Evolutionary conservation across 805 yeast genomes (phyloP).

Genomic region (Candida sonorensis): DNA sequence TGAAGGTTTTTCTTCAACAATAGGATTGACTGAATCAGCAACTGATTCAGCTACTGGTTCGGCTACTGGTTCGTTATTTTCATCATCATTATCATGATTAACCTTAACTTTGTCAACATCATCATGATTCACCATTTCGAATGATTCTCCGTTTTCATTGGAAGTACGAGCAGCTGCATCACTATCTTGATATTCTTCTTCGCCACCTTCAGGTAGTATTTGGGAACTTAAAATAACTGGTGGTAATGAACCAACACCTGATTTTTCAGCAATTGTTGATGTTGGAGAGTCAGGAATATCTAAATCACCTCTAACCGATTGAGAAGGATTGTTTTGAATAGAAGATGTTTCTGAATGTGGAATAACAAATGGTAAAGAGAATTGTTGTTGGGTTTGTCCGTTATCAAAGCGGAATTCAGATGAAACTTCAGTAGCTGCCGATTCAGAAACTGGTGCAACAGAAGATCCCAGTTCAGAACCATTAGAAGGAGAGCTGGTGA

Average conservation of each 20-base stretch:
- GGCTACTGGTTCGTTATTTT: too few relatives aligned
- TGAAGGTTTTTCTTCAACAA: too few relatives aligned
- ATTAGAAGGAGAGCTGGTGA: conserved; percentile 16
- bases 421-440: conserved; percentile 40
- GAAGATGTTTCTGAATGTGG: conserved; percentile 85
- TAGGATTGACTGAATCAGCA: too few relatives aligned
- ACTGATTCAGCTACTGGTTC: too few relatives aligned
- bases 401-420: conserved; percentile 36
- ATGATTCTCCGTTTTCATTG: conserved; percentile 35
- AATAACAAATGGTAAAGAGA: conserved; percentile 39
- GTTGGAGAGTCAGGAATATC: conserved; percentile 36
- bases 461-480: conserved; percentile 17
- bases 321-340: conserved; percentile 87
- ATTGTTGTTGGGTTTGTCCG: conserved; percentile 18
- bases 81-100: neutral
- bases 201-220: conserved; percentile 23
- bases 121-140: conserved; percentile 42
- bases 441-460: conserved; percentile 22
- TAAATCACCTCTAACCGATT: conserved; percentile 77
- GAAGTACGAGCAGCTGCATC: conserved; percentile 8
- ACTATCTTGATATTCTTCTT: conserved; percentile 8
- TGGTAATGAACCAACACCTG: conserved; percentile 23
- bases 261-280: conserved; percentile 26
- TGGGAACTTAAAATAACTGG: conserved; percentile 22
- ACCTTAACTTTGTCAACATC: neutral